phyloP scores from a whole-genome alignment of 441 rosid genomes.

The Capsella rubella region DNA sequence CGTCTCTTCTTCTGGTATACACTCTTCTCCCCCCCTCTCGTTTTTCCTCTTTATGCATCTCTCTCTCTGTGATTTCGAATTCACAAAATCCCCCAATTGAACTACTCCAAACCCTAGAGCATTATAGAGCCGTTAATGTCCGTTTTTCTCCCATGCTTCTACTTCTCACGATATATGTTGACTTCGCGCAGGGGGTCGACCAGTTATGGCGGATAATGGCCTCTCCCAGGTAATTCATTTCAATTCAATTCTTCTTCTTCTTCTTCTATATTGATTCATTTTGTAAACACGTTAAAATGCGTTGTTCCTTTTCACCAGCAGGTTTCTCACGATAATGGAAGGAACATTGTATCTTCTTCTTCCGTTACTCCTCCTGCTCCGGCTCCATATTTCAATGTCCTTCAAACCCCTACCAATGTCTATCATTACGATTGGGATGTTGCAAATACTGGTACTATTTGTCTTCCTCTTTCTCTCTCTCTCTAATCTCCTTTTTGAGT shows the following conservation, averaged over 20 bases:
- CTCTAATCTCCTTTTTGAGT: background rate
- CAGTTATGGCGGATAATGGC: constrained; percentile 46
- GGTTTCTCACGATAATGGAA: constrained; percentile 57
- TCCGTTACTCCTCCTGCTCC: constrained; percentile 50
- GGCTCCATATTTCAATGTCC: constrained; percentile 7
- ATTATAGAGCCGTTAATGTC: constrained; percentile 28
- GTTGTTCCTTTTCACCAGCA: constrained; percentile 49
- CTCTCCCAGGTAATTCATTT: constrained; percentile 53
- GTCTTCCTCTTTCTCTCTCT: background rate
- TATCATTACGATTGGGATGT: constrained; percentile 29
- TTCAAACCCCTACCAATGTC: constrained; percentile 24
- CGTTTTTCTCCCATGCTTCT: background rate
- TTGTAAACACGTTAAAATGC: constrained; percentile 6
- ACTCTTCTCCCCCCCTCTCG: background rate
- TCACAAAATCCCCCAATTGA: constrained; percentile 8
- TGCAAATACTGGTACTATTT: constrained; percentile 18
- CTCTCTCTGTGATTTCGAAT: constrained; percentile 6
- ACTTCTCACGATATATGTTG: constrained; percentile 20
- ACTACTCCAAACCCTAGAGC: constrained; percentile 26
- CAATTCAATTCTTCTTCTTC: background rate
- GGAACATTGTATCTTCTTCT: constrained; percentile 54
- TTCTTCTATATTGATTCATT: constrained; percentile 7
- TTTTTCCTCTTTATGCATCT: background rate
- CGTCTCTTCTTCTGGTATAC: constrained; percentile 52
- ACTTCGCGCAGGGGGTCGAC: constrained; percentile 59